Evolutionary conservation across 495 filamentous ascomycete species (phyloP).

Genomic region (Cairneyella variabilis): DNA sequence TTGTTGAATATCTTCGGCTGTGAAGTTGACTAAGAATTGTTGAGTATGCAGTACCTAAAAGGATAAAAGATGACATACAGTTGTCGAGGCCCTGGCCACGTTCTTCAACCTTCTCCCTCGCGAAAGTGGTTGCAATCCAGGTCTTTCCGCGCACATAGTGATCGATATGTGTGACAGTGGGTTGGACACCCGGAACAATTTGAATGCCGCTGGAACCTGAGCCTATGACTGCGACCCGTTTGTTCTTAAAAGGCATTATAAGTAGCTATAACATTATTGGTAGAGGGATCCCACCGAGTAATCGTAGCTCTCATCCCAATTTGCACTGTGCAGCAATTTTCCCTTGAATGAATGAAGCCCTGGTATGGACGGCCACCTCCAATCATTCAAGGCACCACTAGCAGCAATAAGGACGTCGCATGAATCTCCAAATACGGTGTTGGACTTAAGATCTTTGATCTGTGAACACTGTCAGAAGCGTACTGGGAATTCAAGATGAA

Average conservation of each 20-base stretch:
- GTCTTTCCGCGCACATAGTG: slow-evolving; percentile 52
- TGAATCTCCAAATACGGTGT: slow-evolving; percentile 38
- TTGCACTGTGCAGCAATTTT: slow-evolving; percentile 46
- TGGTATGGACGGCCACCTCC: slow-evolving; percentile 46
- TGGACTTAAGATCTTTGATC: slow-evolving; percentile 5
- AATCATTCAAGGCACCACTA: slow-evolving; percentile 50
- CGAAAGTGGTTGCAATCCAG: slow-evolving; percentile 51
- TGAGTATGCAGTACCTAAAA: background rate
- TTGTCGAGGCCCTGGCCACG: background rate
- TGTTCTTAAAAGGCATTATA: slow-evolving; percentile 32
- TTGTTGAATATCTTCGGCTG: slow-evolving; percentile 39
- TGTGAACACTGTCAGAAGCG: background rate
- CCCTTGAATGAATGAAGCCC: slow-evolving; percentile 47
- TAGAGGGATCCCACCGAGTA: slow-evolving; percentile 22
- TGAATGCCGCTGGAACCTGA: slow-evolving; percentile 56
- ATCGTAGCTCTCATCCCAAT: slow-evolving; percentile 47
- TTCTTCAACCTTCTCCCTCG: slow-evolving; percentile 18
- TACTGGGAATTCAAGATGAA: background rate
- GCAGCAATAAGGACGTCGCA: slow-evolving; percentile 50
- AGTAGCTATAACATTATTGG: background rate
- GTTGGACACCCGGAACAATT: slow-evolving; percentile 48
- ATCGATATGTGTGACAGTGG: slow-evolving; percentile 44
- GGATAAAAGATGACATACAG: background rate
- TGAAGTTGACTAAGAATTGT: background rate
- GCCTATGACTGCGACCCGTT: slow-evolving; percentile 53